These are phyloP conservation scores for Flaveria trinervia DNA, from an alignment of 129 eudicot species.

Conservation along the genomic window DNA sequence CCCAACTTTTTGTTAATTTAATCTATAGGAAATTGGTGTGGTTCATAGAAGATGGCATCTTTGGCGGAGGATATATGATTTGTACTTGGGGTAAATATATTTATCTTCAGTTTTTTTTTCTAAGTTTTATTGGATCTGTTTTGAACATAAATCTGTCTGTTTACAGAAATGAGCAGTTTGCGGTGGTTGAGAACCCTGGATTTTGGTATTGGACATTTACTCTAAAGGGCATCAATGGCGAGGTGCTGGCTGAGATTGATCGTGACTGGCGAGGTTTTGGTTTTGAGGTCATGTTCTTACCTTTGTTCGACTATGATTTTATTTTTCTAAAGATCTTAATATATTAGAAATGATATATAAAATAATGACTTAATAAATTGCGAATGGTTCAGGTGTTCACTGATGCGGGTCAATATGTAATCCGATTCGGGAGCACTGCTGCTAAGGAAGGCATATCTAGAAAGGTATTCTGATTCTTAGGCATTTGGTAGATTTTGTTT, in stretches of 20 bases:
- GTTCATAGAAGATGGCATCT: conserved; percentile 99
- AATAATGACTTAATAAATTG: background rate
- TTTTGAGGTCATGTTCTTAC: conserved; percentile 64
- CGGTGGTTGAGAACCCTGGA: conserved; percentile 95
- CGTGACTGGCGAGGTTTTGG: conserved; percentile 99
- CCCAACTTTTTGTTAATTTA: conserved; percentile 10
- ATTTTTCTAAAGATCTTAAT: background rate
- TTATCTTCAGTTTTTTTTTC: background rate
- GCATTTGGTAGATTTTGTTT: background rate
- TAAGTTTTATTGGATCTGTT: background rate
- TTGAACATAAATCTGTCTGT: conserved; percentile 4
- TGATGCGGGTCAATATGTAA: conserved; percentile 98
- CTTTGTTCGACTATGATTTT: conserved; percentile 2
- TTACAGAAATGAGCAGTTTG: conserved; percentile 83
- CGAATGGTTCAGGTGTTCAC: conserved; percentile 63
- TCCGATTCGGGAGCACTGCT: conserved; percentile 73
- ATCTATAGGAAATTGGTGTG: conserved; percentile 86
- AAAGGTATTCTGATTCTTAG: conserved; percentile 44
- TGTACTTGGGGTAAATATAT: conserved; percentile 79
- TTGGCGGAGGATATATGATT: conserved; percentile 92
- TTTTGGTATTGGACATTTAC: conserved; percentile 97
- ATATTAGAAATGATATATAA: background rate
- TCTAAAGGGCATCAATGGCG: conserved; percentile 73
- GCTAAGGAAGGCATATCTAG: conserved; percentile 35
- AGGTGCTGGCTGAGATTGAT: conserved; percentile 85